These are phyloP conservation scores for Chytriomyces sp. DNA, from an alignment of 192 early-diverging fungal species.

Conservation along the genomic window DNA sequence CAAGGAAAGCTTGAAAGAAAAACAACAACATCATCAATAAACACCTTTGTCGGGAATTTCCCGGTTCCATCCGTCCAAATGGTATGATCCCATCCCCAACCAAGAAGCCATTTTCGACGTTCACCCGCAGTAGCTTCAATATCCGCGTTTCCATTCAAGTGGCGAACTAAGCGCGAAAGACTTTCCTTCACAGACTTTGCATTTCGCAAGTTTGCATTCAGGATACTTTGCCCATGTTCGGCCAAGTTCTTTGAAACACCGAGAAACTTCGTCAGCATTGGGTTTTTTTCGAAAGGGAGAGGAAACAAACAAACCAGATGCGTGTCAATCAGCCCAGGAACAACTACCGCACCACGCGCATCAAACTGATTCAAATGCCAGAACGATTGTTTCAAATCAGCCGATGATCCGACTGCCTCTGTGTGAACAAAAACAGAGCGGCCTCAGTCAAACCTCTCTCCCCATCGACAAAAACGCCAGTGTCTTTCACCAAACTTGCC, in stretches of 20 bases:
- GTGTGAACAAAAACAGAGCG: background rate
- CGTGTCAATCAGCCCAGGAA: slow-evolving; percentile 61
- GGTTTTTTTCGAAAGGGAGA: background rate
- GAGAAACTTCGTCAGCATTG: no score
- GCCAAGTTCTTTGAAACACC: slow-evolving; percentile 46
- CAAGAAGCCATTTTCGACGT: slow-evolving; percentile 47
- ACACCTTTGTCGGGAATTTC: slow-evolving; percentile 47
- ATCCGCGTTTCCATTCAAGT: slow-evolving; percentile 42
- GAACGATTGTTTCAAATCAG: background rate
- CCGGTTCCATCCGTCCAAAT: slow-evolving; percentile 33
- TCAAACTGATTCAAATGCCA: slow-evolving; percentile 20
- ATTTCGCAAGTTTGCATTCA: slow-evolving; percentile 39
- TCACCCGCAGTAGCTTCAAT: slow-evolving; percentile 10
- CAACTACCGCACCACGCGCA: slow-evolving; percentile 22
- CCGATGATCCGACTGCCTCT: slow-evolving; percentile 9
- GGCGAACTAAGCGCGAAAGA: slow-evolving; percentile 12
- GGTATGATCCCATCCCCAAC: slow-evolving; percentile 64
- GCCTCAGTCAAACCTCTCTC: no score
- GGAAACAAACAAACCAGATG: slow-evolving; percentile 48
- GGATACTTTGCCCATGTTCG: slow-evolving; percentile 35
- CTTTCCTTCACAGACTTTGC: slow-evolving; percentile 28
- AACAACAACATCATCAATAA: no score
- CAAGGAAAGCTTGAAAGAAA: background rate
- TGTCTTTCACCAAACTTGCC: slow-evolving; percentile 4
- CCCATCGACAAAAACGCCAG: background rate